Percentiles rank a stretch among this genome's conserved stretches.
phyloP scores from a whole-genome alignment of 2,329 filamentous ascomycete genomes.

The Sporothrix inflata region DNA sequence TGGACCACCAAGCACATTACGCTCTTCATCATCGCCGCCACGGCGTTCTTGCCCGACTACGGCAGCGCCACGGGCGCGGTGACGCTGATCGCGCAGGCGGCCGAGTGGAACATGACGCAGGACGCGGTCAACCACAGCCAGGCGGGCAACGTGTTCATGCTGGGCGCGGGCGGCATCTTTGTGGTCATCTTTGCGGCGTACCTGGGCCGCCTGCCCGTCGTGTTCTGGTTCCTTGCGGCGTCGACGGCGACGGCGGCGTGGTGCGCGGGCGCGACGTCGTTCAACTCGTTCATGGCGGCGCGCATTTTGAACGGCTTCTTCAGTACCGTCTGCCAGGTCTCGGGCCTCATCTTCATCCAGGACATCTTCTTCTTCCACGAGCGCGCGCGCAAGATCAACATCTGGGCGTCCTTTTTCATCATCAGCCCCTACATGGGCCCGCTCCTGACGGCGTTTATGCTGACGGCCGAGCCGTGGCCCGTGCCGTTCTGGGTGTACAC shows the following conservation, averaged over 20 bases:
- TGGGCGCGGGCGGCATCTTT: conserved; percentile 48
- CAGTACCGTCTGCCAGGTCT: conserved; percentile 49
- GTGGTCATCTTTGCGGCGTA: conserved; percentile 48
- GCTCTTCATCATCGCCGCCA: conserved; percentile 51
- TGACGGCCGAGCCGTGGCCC: conserved; percentile 50
- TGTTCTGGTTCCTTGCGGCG: conserved; percentile 47
- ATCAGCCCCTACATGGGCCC: conserved; percentile 47
- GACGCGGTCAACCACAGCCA: conserved; percentile 56
- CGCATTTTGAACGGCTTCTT: conserved; percentile 55
- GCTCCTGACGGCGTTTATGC: conserved; percentile 53
- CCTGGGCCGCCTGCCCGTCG: conserved; percentile 50
- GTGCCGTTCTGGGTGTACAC: conserved; percentile 54
- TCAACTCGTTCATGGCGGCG: conserved; percentile 53
- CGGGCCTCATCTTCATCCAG: conserved; percentile 57
- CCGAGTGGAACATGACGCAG: conserved; percentile 53
- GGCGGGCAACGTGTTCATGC: conserved; percentile 57
- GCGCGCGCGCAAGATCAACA: conserved; percentile 53
- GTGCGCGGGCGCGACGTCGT: conserved; percentile 50
- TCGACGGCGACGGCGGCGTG: conserved; percentile 47
- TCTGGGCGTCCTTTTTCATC: conserved; percentile 47
- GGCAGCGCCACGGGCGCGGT: conserved; percentile 51
- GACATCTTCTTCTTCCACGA: conserved; percentile 66
- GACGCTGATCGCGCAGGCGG: conserved; percentile 48
- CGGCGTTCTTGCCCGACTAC: conserved; percentile 54
- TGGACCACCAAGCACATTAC: conserved; percentile 53